phyloP scores from a whole-genome alignment of 2,329 filamentous ascomycete genomes.

The Trematosphaeria pertusa region DNA sequence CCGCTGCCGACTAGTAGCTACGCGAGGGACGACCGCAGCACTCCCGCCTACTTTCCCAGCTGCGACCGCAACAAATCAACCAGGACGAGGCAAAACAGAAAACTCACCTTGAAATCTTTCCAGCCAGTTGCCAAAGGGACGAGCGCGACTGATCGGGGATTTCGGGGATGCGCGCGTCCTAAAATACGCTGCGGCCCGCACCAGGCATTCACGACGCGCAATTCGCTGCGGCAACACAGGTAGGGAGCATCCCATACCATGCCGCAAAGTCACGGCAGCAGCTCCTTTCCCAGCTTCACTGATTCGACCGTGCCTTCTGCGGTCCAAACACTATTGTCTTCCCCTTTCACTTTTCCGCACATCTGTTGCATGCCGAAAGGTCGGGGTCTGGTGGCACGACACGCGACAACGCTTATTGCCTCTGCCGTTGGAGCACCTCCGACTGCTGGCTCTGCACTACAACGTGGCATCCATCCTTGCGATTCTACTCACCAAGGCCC shows the following conservation, averaged over 20 bases:
- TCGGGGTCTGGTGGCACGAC: constrained; percentile 24
- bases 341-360: constrained; percentile 4
- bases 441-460: neutral
- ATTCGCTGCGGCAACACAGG: constrained; percentile 25
- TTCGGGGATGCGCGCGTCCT: constrained; percentile 16
- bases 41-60: no score
- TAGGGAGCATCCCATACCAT: constrained; percentile 20
- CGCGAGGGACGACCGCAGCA: constrained; percentile 6
- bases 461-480: neutral
- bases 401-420: constrained; percentile 31
- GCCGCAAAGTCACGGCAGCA: neutral
- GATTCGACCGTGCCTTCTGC: constrained; percentile 6
- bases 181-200: constrained; percentile 26
- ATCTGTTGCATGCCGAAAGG: neutral
- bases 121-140: no score
- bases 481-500: no score
- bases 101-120: neutral
- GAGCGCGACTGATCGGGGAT: no score
- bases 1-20: neutral
- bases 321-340: constrained; percentile 8
- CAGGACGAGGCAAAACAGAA: no score
- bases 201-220: constrained; percentile 45
- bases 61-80: no score
- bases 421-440: no score
- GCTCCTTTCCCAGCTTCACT: neutral